Conservation (phyloP, 306 rosid species). For the Clitoria ternatea region DNA sequence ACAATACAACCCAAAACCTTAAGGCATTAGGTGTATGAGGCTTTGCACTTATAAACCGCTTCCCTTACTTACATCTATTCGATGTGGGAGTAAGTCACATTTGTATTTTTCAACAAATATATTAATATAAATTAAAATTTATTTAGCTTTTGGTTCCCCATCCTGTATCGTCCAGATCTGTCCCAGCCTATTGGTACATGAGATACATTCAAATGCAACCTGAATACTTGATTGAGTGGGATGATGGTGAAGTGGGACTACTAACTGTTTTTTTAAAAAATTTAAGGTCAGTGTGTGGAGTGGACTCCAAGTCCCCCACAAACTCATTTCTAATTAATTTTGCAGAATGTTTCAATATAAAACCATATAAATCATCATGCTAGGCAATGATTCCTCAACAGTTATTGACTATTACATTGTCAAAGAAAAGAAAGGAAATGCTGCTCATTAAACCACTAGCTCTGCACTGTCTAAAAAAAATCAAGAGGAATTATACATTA, state of each 20-base stretch:
- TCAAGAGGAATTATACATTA: neutral
- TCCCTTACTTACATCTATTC: too few relatives aligned
- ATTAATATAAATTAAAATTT: too few relatives aligned
- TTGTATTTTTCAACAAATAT: too few relatives aligned
- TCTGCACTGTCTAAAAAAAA: neutral
- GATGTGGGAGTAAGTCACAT: too few relatives aligned
- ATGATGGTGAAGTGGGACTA: neutral
- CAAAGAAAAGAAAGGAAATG: neutral
- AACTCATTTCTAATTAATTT: neutral
- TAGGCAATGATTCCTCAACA: neutral
- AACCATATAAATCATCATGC: neutral
- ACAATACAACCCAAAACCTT: too few relatives aligned
- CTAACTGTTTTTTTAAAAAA: neutral
- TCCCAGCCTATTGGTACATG: neutral
- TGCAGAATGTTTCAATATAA: neutral
- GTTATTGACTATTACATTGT: neutral
- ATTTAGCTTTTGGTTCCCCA: too few relatives aligned
- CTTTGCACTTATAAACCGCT: too few relatives aligned
- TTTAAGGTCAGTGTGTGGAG: neutral
- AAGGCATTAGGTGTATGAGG: too few relatives aligned
- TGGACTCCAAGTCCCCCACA: neutral
- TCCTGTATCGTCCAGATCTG: too few relatives aligned
- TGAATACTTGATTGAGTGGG: neutral
- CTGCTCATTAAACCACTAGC: neutral
- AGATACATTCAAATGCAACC: neutral